These are phyloP conservation scores for Stephania japonica DNA, from an alignment of 164 flowering plant species.

Conservation along the genomic window DNA sequence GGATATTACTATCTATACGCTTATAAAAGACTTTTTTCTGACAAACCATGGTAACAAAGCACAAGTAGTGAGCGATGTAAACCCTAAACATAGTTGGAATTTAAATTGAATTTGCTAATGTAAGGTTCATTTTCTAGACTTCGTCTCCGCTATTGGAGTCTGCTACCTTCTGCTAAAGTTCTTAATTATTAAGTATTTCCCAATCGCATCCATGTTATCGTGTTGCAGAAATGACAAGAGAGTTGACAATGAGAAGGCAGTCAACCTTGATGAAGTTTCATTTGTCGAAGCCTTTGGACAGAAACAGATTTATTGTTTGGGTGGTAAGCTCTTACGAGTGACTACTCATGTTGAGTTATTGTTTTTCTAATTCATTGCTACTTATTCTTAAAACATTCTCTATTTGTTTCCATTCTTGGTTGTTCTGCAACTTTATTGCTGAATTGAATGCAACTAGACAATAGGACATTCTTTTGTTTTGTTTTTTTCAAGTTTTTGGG, in stretches of 20 bases:
- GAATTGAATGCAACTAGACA: too few species aligned
- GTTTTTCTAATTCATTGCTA: background rate
- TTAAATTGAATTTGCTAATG: background rate
- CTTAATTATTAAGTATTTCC: background rate
- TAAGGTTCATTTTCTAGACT: background rate
- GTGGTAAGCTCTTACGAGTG: slow-evolving; percentile 46
- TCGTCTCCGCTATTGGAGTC: background rate
- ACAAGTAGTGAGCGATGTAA: background rate
- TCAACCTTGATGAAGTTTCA: slow-evolving; percentile 74
- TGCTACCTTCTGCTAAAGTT: background rate
- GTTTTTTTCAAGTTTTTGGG: too few species aligned
- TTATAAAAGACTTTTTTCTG: too few species aligned
- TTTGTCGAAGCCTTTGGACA: slow-evolving; percentile 48
- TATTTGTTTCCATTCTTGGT: background rate
- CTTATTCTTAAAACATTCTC: background rate
- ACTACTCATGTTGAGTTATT: background rate
- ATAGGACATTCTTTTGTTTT: too few species aligned
- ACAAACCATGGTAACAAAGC: too few species aligned
- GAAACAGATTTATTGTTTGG: slow-evolving; percentile 68
- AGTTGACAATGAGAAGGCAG: slow-evolving; percentile 66
- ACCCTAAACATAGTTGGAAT: background rate
- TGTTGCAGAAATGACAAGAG: slow-evolving; percentile 57
- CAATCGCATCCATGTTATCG: background rate
- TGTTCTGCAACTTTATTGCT: too few species aligned
- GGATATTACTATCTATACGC: too few species aligned